A percentile compares a stretch with the other conserved stretches of the same genome.
Conservation (phyloP, 768 basidiomycete species). For the Candolleomyces aberdarensis region DNA sequence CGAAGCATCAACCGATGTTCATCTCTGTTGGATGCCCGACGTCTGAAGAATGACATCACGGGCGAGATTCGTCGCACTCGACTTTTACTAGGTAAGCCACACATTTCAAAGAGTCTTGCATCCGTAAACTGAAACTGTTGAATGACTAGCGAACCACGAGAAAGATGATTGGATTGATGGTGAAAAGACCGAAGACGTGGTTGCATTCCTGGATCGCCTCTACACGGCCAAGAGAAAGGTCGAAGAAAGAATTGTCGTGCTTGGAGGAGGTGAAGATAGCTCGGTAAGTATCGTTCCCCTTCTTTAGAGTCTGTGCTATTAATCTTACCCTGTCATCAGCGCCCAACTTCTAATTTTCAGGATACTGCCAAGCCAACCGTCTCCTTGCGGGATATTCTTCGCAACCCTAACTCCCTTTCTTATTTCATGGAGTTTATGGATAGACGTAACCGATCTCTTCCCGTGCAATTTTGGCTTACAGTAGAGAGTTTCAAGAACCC, state of each 20-base stretch:
- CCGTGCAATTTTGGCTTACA: constrained; percentile 97
- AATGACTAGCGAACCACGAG: constrained; percentile 66
- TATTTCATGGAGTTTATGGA: constrained; percentile 99
- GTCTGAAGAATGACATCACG: constrained; percentile 88
- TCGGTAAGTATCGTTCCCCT: constrained; percentile 38
- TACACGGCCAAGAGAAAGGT: constrained; percentile 87
- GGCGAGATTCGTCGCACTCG: constrained; percentile 88
- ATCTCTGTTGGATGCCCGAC: constrained; percentile 83
- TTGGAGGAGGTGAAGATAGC: constrained; percentile 64
- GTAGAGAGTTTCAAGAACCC: constrained; percentile 99
- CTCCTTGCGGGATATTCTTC: constrained; percentile 73
- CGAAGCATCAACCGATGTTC: constrained; percentile 79
- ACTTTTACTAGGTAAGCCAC: constrained; percentile 56
- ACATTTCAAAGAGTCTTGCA: neutral
- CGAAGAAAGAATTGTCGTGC: constrained; percentile 77
- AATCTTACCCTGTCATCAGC: neutral
- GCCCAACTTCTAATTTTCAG: neutral
- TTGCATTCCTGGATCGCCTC: constrained; percentile 83
- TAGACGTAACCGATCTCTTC: constrained; percentile 73
- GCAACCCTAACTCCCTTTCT: constrained; percentile 86
- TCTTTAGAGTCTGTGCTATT: neutral
- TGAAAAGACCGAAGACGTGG: constrained; percentile 78
- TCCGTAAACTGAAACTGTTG: neutral
- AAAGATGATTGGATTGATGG: constrained; percentile 89
- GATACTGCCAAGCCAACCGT: constrained; percentile 50